Percentiles rank a stretch among this genome's conserved stretches.
These are phyloP conservation scores for Cladosporium sp. DNA, from an alignment of 2,329 filamentous ascomycete species.

Conservation along the genomic window DNA sequence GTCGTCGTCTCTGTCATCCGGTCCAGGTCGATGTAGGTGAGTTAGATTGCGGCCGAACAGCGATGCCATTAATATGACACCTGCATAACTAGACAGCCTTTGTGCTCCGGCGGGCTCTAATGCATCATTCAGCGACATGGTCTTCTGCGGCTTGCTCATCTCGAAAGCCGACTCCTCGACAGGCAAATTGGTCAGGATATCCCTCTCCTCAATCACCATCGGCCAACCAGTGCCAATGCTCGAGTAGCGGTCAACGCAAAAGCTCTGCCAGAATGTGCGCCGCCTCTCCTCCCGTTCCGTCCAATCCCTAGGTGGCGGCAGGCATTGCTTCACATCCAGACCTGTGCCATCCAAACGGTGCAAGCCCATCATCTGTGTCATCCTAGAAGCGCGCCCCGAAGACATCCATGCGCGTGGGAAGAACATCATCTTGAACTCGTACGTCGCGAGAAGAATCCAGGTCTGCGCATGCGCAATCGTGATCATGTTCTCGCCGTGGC, in stretches of 20 bases:
- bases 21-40: conserved; percentile 83
- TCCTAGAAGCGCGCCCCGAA: conserved; percentile 74
- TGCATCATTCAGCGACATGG: conserved; percentile 68
- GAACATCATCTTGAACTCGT: conserved; percentile 97
- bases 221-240: conserved; percentile 98
- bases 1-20: conserved; percentile 79
- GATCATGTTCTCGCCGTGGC: conserved; percentile 85
- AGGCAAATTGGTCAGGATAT: conserved; percentile 85
- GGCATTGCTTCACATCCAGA: conserved; percentile 87
- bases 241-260: conserved; percentile 85
- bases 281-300: conserved; percentile 89
- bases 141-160: conserved; percentile 72
- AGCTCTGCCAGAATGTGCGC: conserved; percentile 93
- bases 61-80: conserved; percentile 80
- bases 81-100: conserved; percentile 74
- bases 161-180: conserved; percentile 82
- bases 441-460: conserved; percentile 75
- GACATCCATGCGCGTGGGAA: conserved; percentile 96
- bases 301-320: conserved; percentile 86
- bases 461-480: conserved; percentile 83
- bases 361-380: conserved; percentile 89
- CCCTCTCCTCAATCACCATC: conserved; percentile 87
- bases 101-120: conserved; percentile 70
- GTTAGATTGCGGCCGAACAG: conserved; percentile 88
- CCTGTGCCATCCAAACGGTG: conserved; percentile 81